These are phyloP conservation scores for Corchorus capsularis DNA, from an alignment of 345 rosid species.

Conservation along the genomic window DNA sequence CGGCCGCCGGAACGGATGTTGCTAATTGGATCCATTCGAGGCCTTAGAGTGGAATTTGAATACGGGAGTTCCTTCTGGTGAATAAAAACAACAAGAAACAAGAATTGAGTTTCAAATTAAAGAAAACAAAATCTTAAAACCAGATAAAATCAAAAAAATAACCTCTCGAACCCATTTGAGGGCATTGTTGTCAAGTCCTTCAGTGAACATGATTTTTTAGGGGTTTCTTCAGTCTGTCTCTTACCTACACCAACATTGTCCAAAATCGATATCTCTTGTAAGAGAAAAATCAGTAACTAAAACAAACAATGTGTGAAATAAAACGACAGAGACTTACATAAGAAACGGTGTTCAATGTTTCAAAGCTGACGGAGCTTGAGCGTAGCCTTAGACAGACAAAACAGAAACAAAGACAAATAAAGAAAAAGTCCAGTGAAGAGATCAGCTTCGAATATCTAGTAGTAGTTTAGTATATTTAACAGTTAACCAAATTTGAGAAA, in stretches of 20 bases:
- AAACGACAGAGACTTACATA: conserved; percentile 23
- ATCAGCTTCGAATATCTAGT: conserved; percentile 23
- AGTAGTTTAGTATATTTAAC: no score
- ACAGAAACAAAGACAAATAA: neutral
- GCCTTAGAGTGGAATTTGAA: conserved; percentile 39
- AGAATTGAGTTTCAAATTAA: conserved; percentile 5
- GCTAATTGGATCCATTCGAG: conserved; percentile 39
- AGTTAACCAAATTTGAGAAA: conserved; percentile 17
- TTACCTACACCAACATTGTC: conserved; percentile 19
- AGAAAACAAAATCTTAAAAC: neutral
- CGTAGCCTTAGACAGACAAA: no score
- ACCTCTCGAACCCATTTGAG: conserved; percentile 58
- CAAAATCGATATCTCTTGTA: neutral
- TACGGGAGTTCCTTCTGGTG: conserved; percentile 41
- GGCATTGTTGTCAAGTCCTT: conserved; percentile 52
- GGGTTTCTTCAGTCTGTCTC: neutral
- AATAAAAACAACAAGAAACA: conserved; percentile 2
- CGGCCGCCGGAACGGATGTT: conserved; percentile 37
- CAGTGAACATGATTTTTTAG: conserved; percentile 47
- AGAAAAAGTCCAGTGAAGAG: conserved; percentile 9
- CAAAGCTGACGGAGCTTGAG: conserved; percentile 19
- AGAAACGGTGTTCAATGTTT: conserved; percentile 22
- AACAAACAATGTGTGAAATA: neutral
- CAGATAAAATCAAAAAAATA: conserved; percentile 3
- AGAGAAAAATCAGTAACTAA: no score